phyloP scores from a whole-genome alignment of 345 rosid genomes.

The Turritis glabra region DNA sequence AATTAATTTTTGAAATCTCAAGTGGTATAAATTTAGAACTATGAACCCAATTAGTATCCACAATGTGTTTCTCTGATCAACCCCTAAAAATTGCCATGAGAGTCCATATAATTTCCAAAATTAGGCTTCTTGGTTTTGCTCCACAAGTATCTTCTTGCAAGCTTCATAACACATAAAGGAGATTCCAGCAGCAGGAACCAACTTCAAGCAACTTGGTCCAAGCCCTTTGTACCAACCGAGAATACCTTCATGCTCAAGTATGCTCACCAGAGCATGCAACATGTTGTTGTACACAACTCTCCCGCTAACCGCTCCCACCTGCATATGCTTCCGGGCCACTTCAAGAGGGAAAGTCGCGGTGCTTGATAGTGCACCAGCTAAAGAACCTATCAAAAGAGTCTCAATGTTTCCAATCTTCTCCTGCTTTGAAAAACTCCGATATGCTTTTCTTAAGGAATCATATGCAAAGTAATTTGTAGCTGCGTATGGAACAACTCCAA shows the following conservation, averaged over 20 bases:
- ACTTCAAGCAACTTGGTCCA: slow-evolving; percentile 94
- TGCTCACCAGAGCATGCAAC: slow-evolving; percentile 78
- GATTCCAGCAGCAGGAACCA: slow-evolving; percentile 98
- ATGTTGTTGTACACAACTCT: slow-evolving; percentile 84
- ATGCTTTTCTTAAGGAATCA: slow-evolving; percentile 74
- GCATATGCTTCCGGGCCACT: slow-evolving; percentile 98
- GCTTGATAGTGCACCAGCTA: slow-evolving; percentile 89
- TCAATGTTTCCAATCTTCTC: slow-evolving; percentile 86
- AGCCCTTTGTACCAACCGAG: slow-evolving; percentile 83
- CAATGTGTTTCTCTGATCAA: slow-evolving; percentile 16
- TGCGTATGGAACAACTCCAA: slow-evolving; percentile 95
- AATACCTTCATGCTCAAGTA: slow-evolving; percentile 81
- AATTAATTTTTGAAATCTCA: slow-evolving; percentile 10
- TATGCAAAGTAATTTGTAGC: slow-evolving; percentile 93
- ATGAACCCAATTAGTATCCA: not conserved
- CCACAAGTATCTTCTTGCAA: slow-evolving; percentile 80
- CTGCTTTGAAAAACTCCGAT: slow-evolving; percentile 63
- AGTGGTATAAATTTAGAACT: slow-evolving; percentile 17
- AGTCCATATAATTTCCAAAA: not conserved
- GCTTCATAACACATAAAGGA: slow-evolving; percentile 99
- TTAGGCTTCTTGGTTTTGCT: slow-evolving; percentile 55
- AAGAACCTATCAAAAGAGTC: slow-evolving; percentile 86
- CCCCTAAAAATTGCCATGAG: slow-evolving; percentile 4
- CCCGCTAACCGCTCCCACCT: slow-evolving; percentile 89
- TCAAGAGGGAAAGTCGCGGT: slow-evolving; percentile 94